Conservation (phyloP, 139 green algal genomes). For the Haematococcus lacustris region DNA sequence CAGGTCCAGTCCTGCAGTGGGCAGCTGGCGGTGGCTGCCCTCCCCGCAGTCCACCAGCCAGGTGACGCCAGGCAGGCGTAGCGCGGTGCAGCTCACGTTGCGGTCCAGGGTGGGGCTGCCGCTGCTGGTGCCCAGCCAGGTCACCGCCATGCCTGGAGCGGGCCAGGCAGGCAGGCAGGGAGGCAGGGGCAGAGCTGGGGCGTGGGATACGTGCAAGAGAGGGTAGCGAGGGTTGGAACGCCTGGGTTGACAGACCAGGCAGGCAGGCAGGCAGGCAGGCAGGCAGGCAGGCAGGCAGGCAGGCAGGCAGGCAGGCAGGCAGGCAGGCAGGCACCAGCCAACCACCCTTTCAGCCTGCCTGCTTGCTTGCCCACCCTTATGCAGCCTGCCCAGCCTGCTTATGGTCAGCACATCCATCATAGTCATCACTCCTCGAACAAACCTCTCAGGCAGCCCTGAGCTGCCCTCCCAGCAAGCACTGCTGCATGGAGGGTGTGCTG, state of each 20-base stretch:
- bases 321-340: background rate
- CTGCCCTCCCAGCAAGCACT: no score
- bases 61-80: slow-evolving; percentile 31
- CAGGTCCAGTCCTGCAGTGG: slow-evolving; percentile 32
- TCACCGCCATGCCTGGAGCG: slow-evolving; percentile 52
- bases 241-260: background rate
- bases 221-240: background rate
- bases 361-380: no score
- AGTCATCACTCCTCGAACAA: no score
- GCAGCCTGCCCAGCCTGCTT: no score
- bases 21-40: slow-evolving; percentile 68
- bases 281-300: no score
- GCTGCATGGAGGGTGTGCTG: no score
- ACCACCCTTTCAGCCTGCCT: no score
- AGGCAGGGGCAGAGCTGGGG: no score
- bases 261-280: background rate
- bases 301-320: background rate
- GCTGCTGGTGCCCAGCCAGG: slow-evolving; percentile 81
- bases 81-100: slow-evolving; percentile 77
- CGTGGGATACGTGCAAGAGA: no score
- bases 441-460: no score
- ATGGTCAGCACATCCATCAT: no score
- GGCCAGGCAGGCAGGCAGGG: background rate
- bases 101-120: slow-evolving; percentile 57
- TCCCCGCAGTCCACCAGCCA: slow-evolving; percentile 89